phyloP scores from a whole-genome alignment of 805 yeast genomes.

The Pichia gijzeniarum region DNA sequence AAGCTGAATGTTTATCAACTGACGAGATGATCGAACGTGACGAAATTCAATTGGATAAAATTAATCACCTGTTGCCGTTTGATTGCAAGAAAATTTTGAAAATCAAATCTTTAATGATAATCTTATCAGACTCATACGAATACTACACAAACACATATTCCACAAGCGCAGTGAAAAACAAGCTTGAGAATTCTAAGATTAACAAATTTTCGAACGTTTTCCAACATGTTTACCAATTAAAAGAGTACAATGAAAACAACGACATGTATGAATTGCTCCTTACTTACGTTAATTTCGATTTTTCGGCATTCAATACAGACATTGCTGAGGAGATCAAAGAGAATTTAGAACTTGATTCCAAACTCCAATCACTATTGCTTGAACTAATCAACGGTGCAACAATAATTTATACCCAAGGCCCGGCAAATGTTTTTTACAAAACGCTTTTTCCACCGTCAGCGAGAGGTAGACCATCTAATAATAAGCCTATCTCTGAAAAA shows the following conservation, averaged over 20 bases:
- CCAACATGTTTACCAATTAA: conserved; percentile 30
- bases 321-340: conserved; percentile 29
- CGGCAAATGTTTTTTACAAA: conserved; percentile 15
- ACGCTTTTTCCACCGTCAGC: conserved; percentile 15
- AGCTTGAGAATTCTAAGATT: conserved; percentile 14
- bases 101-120: conserved; percentile 22
- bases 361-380: conserved; percentile 31
- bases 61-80: conserved; percentile 19
- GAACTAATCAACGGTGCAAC: conserved; percentile 37
- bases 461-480: not conserved
- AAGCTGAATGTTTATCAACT: conserved; percentile 36
- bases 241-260: conserved; percentile 27
- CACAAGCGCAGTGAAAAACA: conserved; percentile 8
- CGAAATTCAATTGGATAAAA: conserved; percentile 27
- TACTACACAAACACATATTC: conserved; percentile 20
- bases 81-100: conserved; percentile 28
- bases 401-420: conserved; percentile 26
- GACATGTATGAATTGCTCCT: conserved; percentile 35
- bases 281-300: conserved; percentile 39
- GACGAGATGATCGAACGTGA: conserved; percentile 33
- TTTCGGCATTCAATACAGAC: conserved; percentile 27
- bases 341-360: conserved; percentile 18
- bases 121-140: conserved; percentile 28
- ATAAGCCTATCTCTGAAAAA: not conserved
- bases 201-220: conserved; percentile 23